Percentiles rank a stretch among this genome's conserved stretches.
phyloP scores from a whole-genome alignment of 225 moss, liverwort and hornwort species.

The Sphagnum contortum region DNA sequence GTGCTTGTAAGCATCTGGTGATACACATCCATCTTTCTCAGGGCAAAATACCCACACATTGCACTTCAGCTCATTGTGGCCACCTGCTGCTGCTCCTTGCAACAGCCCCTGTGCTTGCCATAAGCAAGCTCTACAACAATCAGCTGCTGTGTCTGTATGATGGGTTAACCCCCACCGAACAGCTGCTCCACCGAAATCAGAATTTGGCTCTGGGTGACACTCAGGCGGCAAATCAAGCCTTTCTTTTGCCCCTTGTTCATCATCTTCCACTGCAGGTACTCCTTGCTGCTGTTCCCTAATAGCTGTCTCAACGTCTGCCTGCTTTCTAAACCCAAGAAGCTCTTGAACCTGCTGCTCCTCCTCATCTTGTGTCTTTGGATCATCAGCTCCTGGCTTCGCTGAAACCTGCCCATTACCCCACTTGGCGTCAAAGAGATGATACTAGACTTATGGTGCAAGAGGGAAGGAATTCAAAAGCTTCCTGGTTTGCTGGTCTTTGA shows the following conservation, averaged over 20 bases:
- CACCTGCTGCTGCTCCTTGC: constrained; percentile 11
- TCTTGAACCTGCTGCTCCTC: constrained; percentile 8
- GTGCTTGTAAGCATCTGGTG: constrained; percentile 38
- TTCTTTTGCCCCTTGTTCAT: constrained; percentile 19
- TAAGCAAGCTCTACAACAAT: constrained; percentile 35
- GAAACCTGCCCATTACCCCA: too few relatives aligned
- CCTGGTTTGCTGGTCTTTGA: not conserved
- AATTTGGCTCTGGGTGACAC: constrained; percentile 29
- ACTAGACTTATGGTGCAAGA: too few relatives aligned
- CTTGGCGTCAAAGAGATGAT: too few relatives aligned
- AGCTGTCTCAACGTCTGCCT: constrained; percentile 8
- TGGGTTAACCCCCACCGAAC: constrained; percentile 28
- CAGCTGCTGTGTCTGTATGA: constrained; percentile 16
- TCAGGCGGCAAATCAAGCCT: constrained; percentile 30
- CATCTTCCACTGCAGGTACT: constrained; percentile 24
- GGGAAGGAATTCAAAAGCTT: not conserved
- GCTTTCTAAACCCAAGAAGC: constrained; percentile 4
- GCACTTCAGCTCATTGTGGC: constrained; percentile 13
- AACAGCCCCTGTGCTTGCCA: constrained; percentile 11
- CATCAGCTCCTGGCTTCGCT: too few relatives aligned
- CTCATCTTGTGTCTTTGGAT: too few relatives aligned
- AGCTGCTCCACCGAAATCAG: constrained; percentile 28
- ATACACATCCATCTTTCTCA: constrained; percentile 25
- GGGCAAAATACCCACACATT: constrained; percentile 43
- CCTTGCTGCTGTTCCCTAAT: not conserved